phyloP scores from a whole-genome alignment of 2,329 filamentous ascomycete genomes.

The Paramyrothecium sp. region DNA sequence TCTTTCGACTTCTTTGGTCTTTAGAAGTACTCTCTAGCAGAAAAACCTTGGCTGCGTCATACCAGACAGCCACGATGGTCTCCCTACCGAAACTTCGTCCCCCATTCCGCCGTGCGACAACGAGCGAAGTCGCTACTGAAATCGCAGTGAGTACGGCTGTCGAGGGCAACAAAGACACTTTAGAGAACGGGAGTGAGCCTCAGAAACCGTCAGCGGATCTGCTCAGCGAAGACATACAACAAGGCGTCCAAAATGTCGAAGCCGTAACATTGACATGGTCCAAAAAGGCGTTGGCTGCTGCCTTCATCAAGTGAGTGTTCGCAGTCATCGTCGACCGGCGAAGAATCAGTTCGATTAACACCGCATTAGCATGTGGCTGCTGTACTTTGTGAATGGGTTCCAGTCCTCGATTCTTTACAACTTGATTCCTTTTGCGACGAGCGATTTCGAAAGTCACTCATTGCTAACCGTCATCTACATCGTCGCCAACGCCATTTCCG shows the following conservation, averaged over 20 bases:
- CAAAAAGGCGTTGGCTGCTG: slow-evolving; percentile 29
- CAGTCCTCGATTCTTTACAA: slow-evolving; percentile 40
- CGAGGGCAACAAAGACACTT: slow-evolving; percentile 5
- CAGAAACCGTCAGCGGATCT: slow-evolving; percentile 9
- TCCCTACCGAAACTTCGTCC: not conserved
- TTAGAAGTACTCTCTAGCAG: not conserved
- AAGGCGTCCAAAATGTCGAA: slow-evolving; percentile 38
- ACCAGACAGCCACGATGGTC: not conserved
- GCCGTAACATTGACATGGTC: slow-evolving; percentile 39
- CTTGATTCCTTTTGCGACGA: slow-evolving; percentile 47
- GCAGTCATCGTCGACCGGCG: not conserved
- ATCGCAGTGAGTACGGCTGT: slow-evolving; percentile 3
- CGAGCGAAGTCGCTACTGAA: slow-evolving; percentile 2
- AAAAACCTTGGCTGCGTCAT: not conserved
- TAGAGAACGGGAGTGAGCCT: slow-evolving; percentile 11
- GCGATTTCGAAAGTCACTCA: slow-evolving; percentile 51
- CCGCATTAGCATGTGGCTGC: slow-evolving; percentile 37
- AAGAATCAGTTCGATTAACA: slow-evolving; percentile 1
- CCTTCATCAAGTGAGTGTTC: slow-evolving; percentile 29
- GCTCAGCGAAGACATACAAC: slow-evolving; percentile 23
- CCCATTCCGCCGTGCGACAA: not conserved
- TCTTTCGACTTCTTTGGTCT: too few relatives aligned
- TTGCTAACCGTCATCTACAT: slow-evolving; percentile 52
- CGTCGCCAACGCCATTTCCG: slow-evolving; percentile 51
- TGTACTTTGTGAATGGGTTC: slow-evolving; percentile 51